Evolutionary conservation across 441 rosid genomes (phyloP).

Genomic region (Gossypium armourianum): DNA sequence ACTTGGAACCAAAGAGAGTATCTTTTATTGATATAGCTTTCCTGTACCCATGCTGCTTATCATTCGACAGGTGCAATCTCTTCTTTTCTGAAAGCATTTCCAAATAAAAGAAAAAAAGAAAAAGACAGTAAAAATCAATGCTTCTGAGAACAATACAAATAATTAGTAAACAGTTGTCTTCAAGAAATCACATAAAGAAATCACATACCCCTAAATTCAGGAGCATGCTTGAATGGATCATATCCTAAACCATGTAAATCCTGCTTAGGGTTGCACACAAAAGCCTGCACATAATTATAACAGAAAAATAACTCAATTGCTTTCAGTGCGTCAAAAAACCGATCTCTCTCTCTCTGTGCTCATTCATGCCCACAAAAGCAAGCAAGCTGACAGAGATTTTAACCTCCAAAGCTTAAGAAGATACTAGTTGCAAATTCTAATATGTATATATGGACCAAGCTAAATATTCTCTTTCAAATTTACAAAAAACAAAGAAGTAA

Average conservation of each 20-base stretch:
- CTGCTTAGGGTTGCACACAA: slow-evolving; percentile 69
- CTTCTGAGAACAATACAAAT: slow-evolving; percentile 9
- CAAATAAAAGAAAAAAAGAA: slow-evolving; percentile 5
- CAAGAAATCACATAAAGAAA: slow-evolving; percentile 28
- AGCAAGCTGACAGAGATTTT: background rate
- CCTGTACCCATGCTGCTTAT: slow-evolving; percentile 29
- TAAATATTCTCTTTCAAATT: background rate
- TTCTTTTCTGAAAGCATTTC: slow-evolving; percentile 49
- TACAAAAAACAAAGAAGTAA: background rate
- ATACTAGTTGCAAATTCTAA: background rate
- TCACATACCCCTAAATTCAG: slow-evolving; percentile 77
- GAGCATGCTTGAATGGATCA: slow-evolving; percentile 93
- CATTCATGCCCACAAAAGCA: background rate
- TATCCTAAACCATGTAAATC: slow-evolving; percentile 78
- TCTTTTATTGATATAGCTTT: slow-evolving; percentile 49
- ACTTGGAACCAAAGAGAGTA: slow-evolving; percentile 59
- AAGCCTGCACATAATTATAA: slow-evolving; percentile 39
- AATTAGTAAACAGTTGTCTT: slow-evolving; percentile 16
- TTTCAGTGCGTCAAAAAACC: background rate
- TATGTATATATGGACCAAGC: background rate
- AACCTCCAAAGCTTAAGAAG: background rate
- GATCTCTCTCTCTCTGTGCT: background rate
- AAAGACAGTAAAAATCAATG: slow-evolving; percentile 15
- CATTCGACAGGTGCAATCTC: slow-evolving; percentile 43
- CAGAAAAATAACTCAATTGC: background rate